These are phyloP conservation scores for Botrytis byssoidea DNA, from an alignment of 2,329 filamentous ascomycete genomes.

Conservation along the genomic window DNA sequence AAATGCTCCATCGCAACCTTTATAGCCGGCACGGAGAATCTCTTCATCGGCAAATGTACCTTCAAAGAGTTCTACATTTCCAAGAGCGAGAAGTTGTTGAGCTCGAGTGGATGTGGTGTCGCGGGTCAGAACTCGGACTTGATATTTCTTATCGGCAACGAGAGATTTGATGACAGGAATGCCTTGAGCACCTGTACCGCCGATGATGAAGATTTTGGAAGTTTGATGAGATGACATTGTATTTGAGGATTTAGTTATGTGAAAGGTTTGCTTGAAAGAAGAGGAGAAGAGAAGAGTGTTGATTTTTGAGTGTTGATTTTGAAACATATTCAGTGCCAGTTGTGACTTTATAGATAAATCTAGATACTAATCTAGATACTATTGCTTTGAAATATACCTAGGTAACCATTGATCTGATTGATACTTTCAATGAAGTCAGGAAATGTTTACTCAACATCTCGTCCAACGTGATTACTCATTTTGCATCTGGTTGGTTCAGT, in stretches of 20 bases:
- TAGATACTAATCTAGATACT: conserved; percentile 45
- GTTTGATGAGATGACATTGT: conserved; percentile 21
- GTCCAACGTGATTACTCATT: background rate
- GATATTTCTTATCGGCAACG: conserved; percentile 45
- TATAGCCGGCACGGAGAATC: conserved; percentile 46
- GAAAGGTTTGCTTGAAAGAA: background rate
- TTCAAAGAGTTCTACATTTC: conserved; percentile 48
- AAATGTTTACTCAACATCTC: background rate
- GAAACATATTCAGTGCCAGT: conserved; percentile 42
- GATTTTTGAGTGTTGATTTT: background rate
- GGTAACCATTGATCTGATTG: background rate
- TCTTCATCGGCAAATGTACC: conserved; percentile 50
- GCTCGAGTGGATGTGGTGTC: conserved; percentile 45
- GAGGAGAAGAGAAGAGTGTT: background rate
- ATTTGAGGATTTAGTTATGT: background rate
- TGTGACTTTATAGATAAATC: conserved; percentile 58
- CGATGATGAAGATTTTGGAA: conserved; percentile 44
- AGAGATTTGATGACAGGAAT: conserved; percentile 48
- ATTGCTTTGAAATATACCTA: conserved; percentile 26
- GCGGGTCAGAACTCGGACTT: conserved; percentile 49
- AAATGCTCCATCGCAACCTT: conserved; percentile 49
- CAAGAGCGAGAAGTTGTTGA: conserved; percentile 44
- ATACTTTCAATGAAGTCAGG: background rate
- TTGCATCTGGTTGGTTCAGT: background rate
- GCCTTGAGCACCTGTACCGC: conserved; percentile 53